phyloP scores from a whole-genome alignment of 495 filamentous ascomycete species.

The Hyaloscypha finlandica region DNA sequence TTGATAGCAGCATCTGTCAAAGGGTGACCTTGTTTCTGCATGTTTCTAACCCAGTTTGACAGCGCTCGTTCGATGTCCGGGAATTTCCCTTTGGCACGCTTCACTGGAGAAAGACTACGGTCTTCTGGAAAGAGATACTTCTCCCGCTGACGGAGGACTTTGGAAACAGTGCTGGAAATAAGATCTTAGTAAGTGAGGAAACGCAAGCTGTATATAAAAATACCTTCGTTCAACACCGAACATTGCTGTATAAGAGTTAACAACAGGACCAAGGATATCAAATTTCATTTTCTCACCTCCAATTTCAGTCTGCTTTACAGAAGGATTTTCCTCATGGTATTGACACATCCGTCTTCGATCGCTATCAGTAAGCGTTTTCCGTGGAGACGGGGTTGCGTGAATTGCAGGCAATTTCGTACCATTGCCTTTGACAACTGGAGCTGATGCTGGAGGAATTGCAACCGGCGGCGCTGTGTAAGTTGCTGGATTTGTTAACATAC shows the following conservation, averaged over 20 bases:
- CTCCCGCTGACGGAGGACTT: constrained; percentile 94
- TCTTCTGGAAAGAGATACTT: constrained; percentile 93
- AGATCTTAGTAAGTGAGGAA: constrained; percentile 21
- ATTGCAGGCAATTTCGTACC: constrained; percentile 45
- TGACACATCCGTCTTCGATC: constrained; percentile 93
- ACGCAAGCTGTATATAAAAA: background rate
- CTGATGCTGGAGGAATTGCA: constrained; percentile 55
- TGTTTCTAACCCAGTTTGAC: constrained; percentile 82
- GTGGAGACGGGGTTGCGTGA: constrained; percentile 47
- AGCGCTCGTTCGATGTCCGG: constrained; percentile 96
- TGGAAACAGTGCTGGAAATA: constrained; percentile 85
- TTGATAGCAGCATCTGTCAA: constrained; percentile 82
- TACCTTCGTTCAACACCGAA: constrained; percentile 99
- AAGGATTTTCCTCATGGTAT: constrained; percentile 92
- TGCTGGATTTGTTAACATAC: constrained; percentile 63
- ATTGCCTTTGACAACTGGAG: constrained; percentile 46
- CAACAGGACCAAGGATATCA: constrained; percentile 22
- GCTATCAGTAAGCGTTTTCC: constrained; percentile 90
- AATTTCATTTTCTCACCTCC: constrained; percentile 62
- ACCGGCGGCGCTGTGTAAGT: constrained; percentile 54
- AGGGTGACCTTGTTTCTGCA: constrained; percentile 71
- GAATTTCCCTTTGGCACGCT: constrained; percentile 86
- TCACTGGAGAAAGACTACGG: constrained; percentile 83
- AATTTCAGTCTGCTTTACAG: constrained; percentile 97
- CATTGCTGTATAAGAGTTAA: constrained; percentile 56